Evolutionary conservation across 257 asterid species (phyloP), one percentile per base, ranked within the genome.

Genomic region (Solanum peruvianum): DNA sequence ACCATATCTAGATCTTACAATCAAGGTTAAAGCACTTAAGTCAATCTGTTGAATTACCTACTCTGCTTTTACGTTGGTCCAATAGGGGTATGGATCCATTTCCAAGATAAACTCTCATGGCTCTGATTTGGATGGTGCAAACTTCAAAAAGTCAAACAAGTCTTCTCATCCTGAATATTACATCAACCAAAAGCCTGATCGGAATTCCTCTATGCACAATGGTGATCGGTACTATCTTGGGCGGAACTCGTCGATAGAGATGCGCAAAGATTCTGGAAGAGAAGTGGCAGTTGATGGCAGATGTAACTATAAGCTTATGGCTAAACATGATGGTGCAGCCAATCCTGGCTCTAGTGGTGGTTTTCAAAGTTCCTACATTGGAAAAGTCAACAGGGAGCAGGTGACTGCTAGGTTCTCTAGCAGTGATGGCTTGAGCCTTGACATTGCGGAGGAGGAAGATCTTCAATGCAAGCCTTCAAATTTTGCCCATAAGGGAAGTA

Each of bases 91-190:
- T 75, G 94, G 89, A 47, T 88, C 86, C 89, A 88, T 77, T 81
- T 91, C 93, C 23, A 88, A 85, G 90, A 88, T 83, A 86, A 89
- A 91, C 88, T 89, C 91, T 73, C 91, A 77, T 77, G 89, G 91
- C 81, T 86, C 94, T n/a, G 90, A 89, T 87, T 73, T 88, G 69
- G 93, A 90, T 71, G 86, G 91, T 66, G 85, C 89, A 84, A 89
- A 89, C 82, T 89, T 78, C 35, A 91, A 90, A 91, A 84, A 82
- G 37, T 88, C 87, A 52, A 90, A 71, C 47, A 86, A 88, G 86
- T 86, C 91, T 88, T 92, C 92, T 90, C 91, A 88, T 88, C 90
- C 93, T 20, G 93, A 91, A 73, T 83, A 87, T 85, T 87, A 87
- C 89, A 86, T 86, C 37, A 91, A 85, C 88, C 92, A 88, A 56